Evolutionary conservation across 371 early-diverging fungal species (phyloP), one percentile per base, ranked within the genome.

Genomic region (Blastocladiella emersonii): DNA sequence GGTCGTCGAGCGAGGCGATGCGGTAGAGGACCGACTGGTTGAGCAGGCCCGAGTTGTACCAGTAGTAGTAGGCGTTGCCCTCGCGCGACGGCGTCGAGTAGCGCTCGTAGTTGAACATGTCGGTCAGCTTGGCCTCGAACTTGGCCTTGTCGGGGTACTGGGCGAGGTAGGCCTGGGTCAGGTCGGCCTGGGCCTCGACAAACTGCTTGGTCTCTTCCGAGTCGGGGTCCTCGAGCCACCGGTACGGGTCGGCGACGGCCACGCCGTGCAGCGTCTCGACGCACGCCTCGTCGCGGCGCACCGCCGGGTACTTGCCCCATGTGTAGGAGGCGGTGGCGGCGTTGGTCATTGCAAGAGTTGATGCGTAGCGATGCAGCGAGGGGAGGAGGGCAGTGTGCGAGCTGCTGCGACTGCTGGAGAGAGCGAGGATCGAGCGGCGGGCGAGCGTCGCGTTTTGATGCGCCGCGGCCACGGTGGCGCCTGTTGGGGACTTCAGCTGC

Each of bases 41-140:
- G 68, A 82, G 85, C 13, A 85, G 73, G 35, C 87, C 86, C 13
- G 79, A 69, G 76, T 85, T 84, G 70, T 74, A 69, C 61, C 75
- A 84, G 60, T 75, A 81, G 69, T 85, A 86, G 68, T 82, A 82
- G 53, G 69, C 62, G 64, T 78, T 73, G 19, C 85, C 87, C 8
- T 71, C 67, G 59, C 75, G 76, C 64, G 69, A 75, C 12, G 85
- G 83, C 35, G 76, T 66, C 27, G 77, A 76, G 64, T 68, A 76
- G 13, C 71, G 65, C 60, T 80, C 81, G 57, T 71, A 78, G 56
- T 80, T 63, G 61, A 43, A 67, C 34, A 72, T 57, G 41, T 68
- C 66, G 15, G 71, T 72, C 39, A 76, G 45, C 36, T 75, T 74
- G 23, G 66, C 64, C 35, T 65, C 68, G 64, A 73, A 71, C 63